These are phyloP conservation scores for Curvularia lunata DNA, from an alignment of 2,329 filamentous ascomycete species.

Conservation along the genomic window DNA sequence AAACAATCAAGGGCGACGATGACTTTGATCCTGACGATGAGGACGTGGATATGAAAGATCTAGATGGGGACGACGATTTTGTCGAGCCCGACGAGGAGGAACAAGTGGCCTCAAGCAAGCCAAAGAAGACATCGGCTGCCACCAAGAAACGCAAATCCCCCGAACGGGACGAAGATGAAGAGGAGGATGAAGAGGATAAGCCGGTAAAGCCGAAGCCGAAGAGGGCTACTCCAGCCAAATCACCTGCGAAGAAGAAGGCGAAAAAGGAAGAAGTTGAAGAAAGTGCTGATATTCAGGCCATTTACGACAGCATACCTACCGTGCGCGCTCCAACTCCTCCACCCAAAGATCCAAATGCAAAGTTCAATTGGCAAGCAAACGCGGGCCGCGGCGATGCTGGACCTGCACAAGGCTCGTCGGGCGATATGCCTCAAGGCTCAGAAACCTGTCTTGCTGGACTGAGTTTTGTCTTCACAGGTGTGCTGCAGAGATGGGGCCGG, in stretches of 20 bases:
- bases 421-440: constrained; percentile 79
- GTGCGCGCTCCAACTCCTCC: constrained; percentile 86
- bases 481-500: constrained; percentile 78
- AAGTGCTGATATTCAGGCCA: constrained; percentile 76
- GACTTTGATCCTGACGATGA: constrained; percentile 51
- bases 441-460: constrained; percentile 90
- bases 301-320: constrained; percentile 85
- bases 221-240: constrained; percentile 51
- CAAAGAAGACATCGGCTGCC: constrained; percentile 44
- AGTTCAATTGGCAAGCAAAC: constrained; percentile 76
- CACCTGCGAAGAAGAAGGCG: constrained; percentile 62
- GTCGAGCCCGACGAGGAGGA: constrained; percentile 54
- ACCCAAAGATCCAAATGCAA: constrained; percentile 67
- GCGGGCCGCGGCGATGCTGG: constrained; percentile 67
- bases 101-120: constrained; percentile 48
- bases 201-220: constrained; percentile 63
- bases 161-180: constrained; percentile 61
- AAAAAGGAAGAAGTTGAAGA: constrained; percentile 73
- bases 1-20: constrained; percentile 49
- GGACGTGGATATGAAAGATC: constrained; percentile 62
- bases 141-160: constrained; percentile 64
- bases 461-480: constrained; percentile 93
- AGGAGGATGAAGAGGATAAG: constrained; percentile 59
- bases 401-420: constrained; percentile 63
- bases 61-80: constrained; percentile 55